Evolutionary conservation across 371 early-diverging fungal genomes (phyloP).

Genomic region (Sporodiniella umbellata): DNA sequence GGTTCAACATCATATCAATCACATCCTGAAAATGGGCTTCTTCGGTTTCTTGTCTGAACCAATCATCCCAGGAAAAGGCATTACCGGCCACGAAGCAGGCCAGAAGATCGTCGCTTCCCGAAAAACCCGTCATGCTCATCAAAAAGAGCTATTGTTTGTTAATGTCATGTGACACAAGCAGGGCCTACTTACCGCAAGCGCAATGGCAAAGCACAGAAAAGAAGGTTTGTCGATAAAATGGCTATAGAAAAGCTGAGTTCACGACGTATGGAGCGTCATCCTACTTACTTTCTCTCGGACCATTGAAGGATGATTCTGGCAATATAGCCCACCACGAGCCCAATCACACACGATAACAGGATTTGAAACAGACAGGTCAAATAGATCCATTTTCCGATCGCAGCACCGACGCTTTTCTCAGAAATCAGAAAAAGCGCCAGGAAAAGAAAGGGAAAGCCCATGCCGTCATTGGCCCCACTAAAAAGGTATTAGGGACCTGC

Average conservation of each 20-base stretch:
- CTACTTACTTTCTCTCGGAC: constrained; percentile 62
- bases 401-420: constrained; percentile 55
- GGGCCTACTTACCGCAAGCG: constrained; percentile 68
- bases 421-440: constrained; percentile 72
- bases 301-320: constrained; percentile 72
- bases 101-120: constrained; percentile 86
- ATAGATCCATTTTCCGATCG: constrained; percentile 78
- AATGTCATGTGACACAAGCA: neutral
- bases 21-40: constrained; percentile 90
- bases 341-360: constrained; percentile 71
- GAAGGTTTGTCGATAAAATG: constrained; percentile 90
- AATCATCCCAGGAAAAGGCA: constrained; percentile 87
- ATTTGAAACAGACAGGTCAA: constrained; percentile 80
- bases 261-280: neutral
- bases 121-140: constrained; percentile 73
- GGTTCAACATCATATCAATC: constrained; percentile 86
- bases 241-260: constrained; percentile 22
- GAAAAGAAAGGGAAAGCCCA: constrained; percentile 88
- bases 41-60: constrained; percentile 84
- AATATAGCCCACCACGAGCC: constrained; percentile 73
- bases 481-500: too few relatives aligned
- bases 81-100: constrained; percentile 92
- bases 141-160: constrained; percentile 54
- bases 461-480: constrained; percentile 82
- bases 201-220: constrained; percentile 86